These are phyloP conservation scores for Termitomyces sp. DNA, from an alignment of 768 basidiomycete genomes.

Conservation along the genomic window DNA sequence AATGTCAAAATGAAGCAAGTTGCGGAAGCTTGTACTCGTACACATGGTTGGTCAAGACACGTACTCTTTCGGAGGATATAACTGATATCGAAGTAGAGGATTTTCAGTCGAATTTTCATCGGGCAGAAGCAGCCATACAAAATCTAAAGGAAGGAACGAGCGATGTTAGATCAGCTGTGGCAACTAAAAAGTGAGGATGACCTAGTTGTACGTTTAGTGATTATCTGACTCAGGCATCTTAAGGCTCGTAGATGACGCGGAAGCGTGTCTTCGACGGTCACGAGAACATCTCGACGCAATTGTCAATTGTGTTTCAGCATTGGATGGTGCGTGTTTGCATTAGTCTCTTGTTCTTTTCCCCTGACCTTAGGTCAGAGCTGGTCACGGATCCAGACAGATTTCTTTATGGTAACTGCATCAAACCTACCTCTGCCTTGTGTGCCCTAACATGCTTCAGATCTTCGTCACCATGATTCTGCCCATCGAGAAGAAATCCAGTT, in stretches of 20 bases:
- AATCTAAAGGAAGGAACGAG: slow-evolving; percentile 56
- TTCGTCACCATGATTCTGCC: slow-evolving; percentile 55
- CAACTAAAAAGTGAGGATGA: slow-evolving; percentile 40
- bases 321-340: slow-evolving; percentile 41
- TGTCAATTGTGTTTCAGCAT: slow-evolving; percentile 37
- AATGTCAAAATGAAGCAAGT: slow-evolving; percentile 59
- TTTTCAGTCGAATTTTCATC: slow-evolving; percentile 45
- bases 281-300: slow-evolving; percentile 57
- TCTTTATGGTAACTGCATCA: slow-evolving; percentile 40
- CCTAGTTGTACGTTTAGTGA: neutral
- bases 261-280: slow-evolving; percentile 47
- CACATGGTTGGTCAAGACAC: slow-evolving; percentile 50
- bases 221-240: neutral
- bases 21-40: slow-evolving; percentile 60
- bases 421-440: neutral
- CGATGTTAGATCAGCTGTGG: slow-evolving; percentile 45
- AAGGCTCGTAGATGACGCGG: slow-evolving; percentile 60
- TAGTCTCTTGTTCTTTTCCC: neutral
- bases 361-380: slow-evolving; percentile 29
- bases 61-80: neutral
- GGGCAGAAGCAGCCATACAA: slow-evolving; percentile 48
- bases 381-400: slow-evolving; percentile 43
- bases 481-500: slow-evolving; percentile 58
- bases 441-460: slow-evolving; percentile 35
- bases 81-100: slow-evolving; percentile 41